A percentile compares a stretch with the other conserved stretches of the same genome.
Conservation (phyloP, 331 rosid species). For the Rosa hybrid region DNA sequence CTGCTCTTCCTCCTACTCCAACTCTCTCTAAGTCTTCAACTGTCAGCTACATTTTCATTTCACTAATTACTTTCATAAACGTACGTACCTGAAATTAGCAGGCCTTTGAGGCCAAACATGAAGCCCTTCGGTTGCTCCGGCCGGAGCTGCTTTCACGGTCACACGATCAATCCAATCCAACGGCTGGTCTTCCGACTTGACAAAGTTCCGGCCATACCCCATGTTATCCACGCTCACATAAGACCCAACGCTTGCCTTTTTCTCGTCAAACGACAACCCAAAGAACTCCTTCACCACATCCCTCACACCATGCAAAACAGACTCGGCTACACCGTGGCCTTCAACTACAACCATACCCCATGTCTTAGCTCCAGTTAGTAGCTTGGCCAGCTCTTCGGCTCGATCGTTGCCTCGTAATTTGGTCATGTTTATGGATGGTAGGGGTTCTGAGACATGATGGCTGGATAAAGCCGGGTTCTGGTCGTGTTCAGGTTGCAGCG, state of each 20-base stretch:
- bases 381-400: background rate
- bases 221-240: slow-evolving; percentile 13
- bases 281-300: slow-evolving; percentile 17
- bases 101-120: slow-evolving; percentile 19
- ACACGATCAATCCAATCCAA: slow-evolving; percentile 21
- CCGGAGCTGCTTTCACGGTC: slow-evolving; percentile 7
- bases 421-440: background rate
- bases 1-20: background rate
- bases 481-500: background rate
- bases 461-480: background rate
- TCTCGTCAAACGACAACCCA: slow-evolving; percentile 21
- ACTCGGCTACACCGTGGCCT: slow-evolving; percentile 2
- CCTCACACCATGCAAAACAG: slow-evolving; percentile 8
- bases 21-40: background rate
- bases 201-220: slow-evolving; percentile 14
- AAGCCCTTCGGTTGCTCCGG: slow-evolving; percentile 12
- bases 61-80: background rate
- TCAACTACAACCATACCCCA: slow-evolving; percentile 8
- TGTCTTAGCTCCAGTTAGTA: background rate
- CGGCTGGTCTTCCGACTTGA: slow-evolving; percentile 12
- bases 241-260: slow-evolving; percentile 20
- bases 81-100: slow-evolving; percentile 6
- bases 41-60: background rate
- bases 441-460: background rate
- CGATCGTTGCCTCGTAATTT: background rate